Percentiles rank a stretch among this genome's conserved stretches.
phyloP scores from a whole-genome alignment of 2,329 filamentous ascomycete genomes.

The Botrytis medusae region DNA sequence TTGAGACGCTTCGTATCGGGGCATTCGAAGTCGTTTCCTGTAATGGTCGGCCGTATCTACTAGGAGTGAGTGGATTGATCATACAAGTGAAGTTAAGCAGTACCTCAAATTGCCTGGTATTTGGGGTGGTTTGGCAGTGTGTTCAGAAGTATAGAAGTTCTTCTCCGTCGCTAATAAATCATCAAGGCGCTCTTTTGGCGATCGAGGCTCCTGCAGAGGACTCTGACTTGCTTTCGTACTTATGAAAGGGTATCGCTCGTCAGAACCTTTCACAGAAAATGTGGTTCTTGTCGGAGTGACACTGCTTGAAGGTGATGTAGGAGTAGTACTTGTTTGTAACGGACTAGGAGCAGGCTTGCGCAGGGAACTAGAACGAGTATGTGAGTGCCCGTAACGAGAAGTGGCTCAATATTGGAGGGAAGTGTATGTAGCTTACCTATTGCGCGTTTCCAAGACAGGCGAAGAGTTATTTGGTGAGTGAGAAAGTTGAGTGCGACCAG shows the following conservation, averaged over 20 bases:
- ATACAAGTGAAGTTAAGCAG: conserved; percentile 2
- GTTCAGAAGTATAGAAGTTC: conserved; percentile 37
- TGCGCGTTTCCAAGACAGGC: conserved; percentile 31
- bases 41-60: conserved; percentile 31
- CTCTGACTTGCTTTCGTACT: conserved; percentile 25
- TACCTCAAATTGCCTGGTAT: conserved; percentile 33
- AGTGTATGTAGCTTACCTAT: conserved; percentile 32
- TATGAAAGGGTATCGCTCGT: conserved; percentile 29
- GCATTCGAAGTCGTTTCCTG: conserved; percentile 36
- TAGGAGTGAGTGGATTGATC: conserved; percentile 9
- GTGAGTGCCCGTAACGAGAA: conserved; percentile 25
- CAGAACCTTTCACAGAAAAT: conserved; percentile 32
- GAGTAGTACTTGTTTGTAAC: conserved; percentile 38
- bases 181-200: conserved; percentile 41
- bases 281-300: conserved; percentile 38
- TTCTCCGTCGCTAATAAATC: conserved; percentile 41
- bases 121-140: conserved; percentile 10
- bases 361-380: conserved; percentile 35
- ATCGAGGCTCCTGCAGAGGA: conserved; percentile 34
- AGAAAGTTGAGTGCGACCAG: conserved; percentile 32
- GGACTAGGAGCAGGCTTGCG: conserved; percentile 41
- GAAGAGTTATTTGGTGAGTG: conserved; percentile 33
- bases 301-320: conserved; percentile 35
- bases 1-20: conserved; percentile 39
- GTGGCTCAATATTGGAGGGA: conserved; percentile 21